phyloP scores from a whole-genome alignment of 768 basidiomycete species.

The Rhizopogon sp. region DNA sequence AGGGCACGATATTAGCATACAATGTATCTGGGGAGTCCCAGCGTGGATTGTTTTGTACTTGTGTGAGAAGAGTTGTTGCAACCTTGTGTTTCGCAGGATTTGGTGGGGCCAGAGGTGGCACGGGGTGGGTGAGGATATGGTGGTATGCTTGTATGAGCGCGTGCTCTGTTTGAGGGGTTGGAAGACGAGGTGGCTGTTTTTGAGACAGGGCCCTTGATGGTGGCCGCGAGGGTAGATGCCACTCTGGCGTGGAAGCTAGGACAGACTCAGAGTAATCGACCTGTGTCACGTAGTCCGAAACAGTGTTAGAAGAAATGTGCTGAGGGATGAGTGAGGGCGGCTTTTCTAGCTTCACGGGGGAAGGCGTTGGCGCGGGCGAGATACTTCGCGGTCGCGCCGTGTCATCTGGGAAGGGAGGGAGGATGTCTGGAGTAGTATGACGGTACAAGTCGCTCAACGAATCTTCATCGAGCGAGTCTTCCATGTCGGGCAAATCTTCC shows the following conservation, averaged over 20 bases:
- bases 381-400: constrained; percentile 20
- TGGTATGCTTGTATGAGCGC: constrained; percentile 69
- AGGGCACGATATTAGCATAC: constrained; percentile 53
- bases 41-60: constrained; percentile 50
- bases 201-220: constrained; percentile 20
- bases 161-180: constrained; percentile 56
- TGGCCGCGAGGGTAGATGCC: constrained; percentile 57
- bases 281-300: constrained; percentile 67
- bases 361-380: constrained; percentile 33
- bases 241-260: constrained; percentile 57
- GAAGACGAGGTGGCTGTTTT: constrained; percentile 23
- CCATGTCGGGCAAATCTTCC: too few species aligned
- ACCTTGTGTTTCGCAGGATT: constrained; percentile 70
- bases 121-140: constrained; percentile 70
- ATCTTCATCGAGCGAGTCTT: constrained; percentile 3
- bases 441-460: constrained; percentile 18
- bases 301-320: constrained; percentile 34
- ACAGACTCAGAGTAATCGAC: constrained; percentile 74
- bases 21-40: constrained; percentile 70
- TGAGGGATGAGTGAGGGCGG: constrained; percentile 39
- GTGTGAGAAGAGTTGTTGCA: constrained; percentile 63
- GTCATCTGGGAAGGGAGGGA: constrained; percentile 29
- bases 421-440: constrained; percentile 28
- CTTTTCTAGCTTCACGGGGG: constrained; percentile 25
- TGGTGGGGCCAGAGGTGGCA: constrained; percentile 41